Evolutionary conservation across 78 protist genomes (phyloP), one percentile per base, ranked within the genome.

Genomic region (Tieghemostelium lacteum): DNA sequence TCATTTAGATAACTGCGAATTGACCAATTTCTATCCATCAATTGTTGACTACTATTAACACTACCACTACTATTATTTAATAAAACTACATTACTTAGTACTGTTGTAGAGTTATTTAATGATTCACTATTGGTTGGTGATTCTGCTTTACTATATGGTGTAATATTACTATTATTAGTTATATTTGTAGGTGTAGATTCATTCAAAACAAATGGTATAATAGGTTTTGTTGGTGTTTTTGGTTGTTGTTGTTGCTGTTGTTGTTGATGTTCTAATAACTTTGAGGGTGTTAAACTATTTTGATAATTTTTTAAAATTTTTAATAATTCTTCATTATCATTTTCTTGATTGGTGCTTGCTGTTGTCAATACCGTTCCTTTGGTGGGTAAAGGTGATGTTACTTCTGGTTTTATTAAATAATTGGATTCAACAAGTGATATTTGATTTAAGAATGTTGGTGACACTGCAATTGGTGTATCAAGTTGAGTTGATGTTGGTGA

Each of bases 21-120:
- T 95, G 93, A 31, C 87, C 95, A 71, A 72, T 45, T 45, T 10
- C 57, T 28, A 73, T 97, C 62, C 77, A 92, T 36, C 93, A n/a
- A n/a, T n/a, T n/a, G n/a, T n/a, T n/a, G n/a, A n/a, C n/a, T n/a
- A n/a, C n/a, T n/a, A n/a, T 96, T 28, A 92, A 93, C 33, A 37
- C 50, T 85, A 57, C 75, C 1, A 31, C n/a, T 3, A 0, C 19
- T n/a, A n/a, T n/a, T n/a, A n/a, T n/a, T n/a, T n/a, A n/a, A n/a
- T n/a, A n/a, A n/a, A n/a, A n/a, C n/a, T n/a, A n/a, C n/a, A n/a
- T n/a, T n/a, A n/a, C n/a, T n/a, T n/a, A n/a, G n/a, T n/a, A n/a
- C 16, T 66, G 12, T 28, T 33, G 3, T 52, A n/a, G n/a, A n/a
- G n/a, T n/a, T n/a, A n/a, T 19, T 8, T 52, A 17, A 20, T 55